Evolutionary conservation across 768 basidiomycete species (phyloP).

Genomic region (Tricholoma hemisulphureum): DNA sequence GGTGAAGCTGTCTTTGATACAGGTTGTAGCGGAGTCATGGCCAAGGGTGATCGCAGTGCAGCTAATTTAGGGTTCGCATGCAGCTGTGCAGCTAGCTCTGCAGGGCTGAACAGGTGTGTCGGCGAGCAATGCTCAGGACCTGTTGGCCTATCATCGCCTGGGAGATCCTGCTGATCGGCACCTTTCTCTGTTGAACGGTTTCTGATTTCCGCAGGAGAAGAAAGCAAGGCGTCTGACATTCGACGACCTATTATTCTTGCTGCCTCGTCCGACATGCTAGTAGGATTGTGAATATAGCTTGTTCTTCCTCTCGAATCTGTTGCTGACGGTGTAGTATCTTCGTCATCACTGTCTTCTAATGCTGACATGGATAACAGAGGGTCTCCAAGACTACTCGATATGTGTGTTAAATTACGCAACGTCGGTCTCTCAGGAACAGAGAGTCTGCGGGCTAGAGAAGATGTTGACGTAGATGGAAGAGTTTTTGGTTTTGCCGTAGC

Average conservation of each 20-base stretch:
- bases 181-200: slow-evolving; percentile 13
- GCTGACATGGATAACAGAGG: slow-evolving; percentile 51
- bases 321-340: slow-evolving; percentile 14
- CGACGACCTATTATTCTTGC: slow-evolving; percentile 40
- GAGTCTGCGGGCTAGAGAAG: slow-evolving; percentile 9
- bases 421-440: slow-evolving; percentile 14
- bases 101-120: slow-evolving; percentile 34
- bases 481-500: neutral
- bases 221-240: slow-evolving; percentile 42
- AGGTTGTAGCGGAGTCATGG: slow-evolving; percentile 18
- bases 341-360: slow-evolving; percentile 45
- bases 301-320: neutral
- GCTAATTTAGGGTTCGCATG: slow-evolving; percentile 43
- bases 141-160: slow-evolving; percentile 4
- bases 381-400: slow-evolving; percentile 20
- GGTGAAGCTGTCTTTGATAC: slow-evolving; percentile 22
- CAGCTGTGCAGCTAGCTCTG: slow-evolving; percentile 43
- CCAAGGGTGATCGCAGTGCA: slow-evolving; percentile 30
- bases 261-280: slow-evolving; percentile 14
- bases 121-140: slow-evolving; percentile 16
- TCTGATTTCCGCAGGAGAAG: slow-evolving; percentile 18
- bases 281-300: slow-evolving; percentile 2
- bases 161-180: slow-evolving; percentile 10
- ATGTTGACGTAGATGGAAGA: neutral
- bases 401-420: slow-evolving; percentile 12